phyloP scores from a whole-genome alignment of 306 rosid genomes.

The Hylodesmum podocarpum region DNA sequence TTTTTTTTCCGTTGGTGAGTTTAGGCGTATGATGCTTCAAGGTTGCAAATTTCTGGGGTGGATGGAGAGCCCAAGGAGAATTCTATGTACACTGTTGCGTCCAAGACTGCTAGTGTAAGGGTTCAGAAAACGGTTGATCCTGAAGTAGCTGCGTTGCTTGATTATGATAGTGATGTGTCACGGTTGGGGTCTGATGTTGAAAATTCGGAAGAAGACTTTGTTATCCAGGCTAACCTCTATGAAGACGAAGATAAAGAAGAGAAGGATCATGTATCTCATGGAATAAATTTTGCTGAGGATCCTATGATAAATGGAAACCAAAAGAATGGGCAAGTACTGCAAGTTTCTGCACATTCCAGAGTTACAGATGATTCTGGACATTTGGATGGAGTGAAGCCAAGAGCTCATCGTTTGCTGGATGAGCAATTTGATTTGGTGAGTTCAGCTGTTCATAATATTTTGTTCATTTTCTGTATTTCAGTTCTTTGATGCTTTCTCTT shows the following conservation, averaged over 20 bases:
- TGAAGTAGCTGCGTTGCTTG: slow-evolving; percentile 81
- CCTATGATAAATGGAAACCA: slow-evolving; percentile 19
- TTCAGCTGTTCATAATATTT: slow-evolving; percentile 4
- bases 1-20: slow-evolving; percentile 20
- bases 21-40: slow-evolving; percentile 93
- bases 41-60: slow-evolving; percentile 49
- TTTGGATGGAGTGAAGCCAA: slow-evolving; percentile 51
- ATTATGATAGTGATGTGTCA: slow-evolving; percentile 68
- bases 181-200: slow-evolving; percentile 83
- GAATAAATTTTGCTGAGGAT: slow-evolving; percentile 21
- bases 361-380: slow-evolving; percentile 21
- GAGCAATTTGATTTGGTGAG: slow-evolving; percentile 84
- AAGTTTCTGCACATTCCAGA: slow-evolving; percentile 23
- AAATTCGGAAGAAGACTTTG: slow-evolving; percentile 92
- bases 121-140: slow-evolving; percentile 85
- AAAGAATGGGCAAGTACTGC: slow-evolving; percentile 14
- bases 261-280: neutral
- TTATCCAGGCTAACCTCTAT: slow-evolving; percentile 64
- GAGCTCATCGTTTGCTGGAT: slow-evolving; percentile 64
- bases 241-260: slow-evolving; percentile 39
- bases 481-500: neutral
- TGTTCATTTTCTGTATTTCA: neutral
- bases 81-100: slow-evolving; percentile 55
- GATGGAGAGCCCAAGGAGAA: slow-evolving; percentile 47
- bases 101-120: slow-evolving; percentile 59